phyloP scores from a whole-genome alignment of 495 filamentous ascomycete genomes.

The Aspergillus campestris region DNA sequence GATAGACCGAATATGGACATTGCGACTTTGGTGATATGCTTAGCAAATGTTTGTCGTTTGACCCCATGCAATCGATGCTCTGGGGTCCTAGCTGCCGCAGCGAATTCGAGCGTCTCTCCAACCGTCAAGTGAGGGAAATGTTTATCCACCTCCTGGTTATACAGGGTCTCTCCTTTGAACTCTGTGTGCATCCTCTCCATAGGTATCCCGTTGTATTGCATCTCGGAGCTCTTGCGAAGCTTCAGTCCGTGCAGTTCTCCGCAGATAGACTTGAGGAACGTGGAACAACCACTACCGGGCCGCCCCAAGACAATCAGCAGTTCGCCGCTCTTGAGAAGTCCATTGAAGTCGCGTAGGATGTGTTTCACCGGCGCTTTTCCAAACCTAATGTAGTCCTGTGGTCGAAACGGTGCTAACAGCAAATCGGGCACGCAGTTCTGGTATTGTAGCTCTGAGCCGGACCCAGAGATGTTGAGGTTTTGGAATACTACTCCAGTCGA shows the following conservation, averaged over 20 bases:
- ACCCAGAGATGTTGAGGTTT: constrained; percentile 46
- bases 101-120: constrained; percentile 58
- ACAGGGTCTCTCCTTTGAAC: constrained; percentile 58
- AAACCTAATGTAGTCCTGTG: constrained; percentile 35
- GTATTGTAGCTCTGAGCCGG: constrained; percentile 45
- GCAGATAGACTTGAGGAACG: constrained; percentile 32
- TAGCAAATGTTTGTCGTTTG: constrained; percentile 31
- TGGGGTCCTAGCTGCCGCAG: constrained; percentile 45
- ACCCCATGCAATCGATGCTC: constrained; percentile 34
- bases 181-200: constrained; percentile 47
- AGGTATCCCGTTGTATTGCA: constrained; percentile 47
- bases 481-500: constrained; percentile 41
- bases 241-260: constrained; percentile 32
- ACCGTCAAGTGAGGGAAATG: constrained; percentile 62
- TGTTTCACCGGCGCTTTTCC: constrained; percentile 25
- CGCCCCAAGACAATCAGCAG: constrained; percentile 34
- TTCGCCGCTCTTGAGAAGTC: constrained; percentile 31
- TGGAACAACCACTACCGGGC: constrained; percentile 39
- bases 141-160: constrained; percentile 55
- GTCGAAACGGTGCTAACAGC: constrained; percentile 38
- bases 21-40: constrained; percentile 47
- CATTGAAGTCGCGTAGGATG: constrained; percentile 35
- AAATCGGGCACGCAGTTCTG: constrained; percentile 47
- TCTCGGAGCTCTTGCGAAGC: constrained; percentile 30
- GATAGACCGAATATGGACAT: constrained; percentile 53